Percentiles rank a stretch among this genome's conserved stretches.
These are phyloP conservation scores for Entomortierella parvispora DNA, from an alignment of 192 early-diverging fungal species.

Conservation along the genomic window DNA sequence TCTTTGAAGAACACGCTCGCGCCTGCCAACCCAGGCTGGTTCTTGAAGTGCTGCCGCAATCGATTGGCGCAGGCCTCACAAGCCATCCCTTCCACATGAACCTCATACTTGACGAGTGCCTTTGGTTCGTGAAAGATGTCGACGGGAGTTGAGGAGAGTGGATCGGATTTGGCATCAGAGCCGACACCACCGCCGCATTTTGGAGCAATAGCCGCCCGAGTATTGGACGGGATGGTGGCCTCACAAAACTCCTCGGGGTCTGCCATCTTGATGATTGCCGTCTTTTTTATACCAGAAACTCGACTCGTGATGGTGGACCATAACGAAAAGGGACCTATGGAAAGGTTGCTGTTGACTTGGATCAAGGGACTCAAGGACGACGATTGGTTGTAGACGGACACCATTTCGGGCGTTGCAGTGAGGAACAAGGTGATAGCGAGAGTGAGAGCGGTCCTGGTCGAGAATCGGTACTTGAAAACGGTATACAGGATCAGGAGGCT, in stretches of 20 bases:
- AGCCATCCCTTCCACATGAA: constrained; percentile 55
- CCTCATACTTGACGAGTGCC: constrained; percentile 30
- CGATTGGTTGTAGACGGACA: constrained; percentile 48
- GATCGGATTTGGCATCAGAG: constrained; percentile 2
- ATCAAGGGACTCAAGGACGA: not conserved
- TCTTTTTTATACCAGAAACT: no score
- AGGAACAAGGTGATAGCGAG: constrained; percentile 43
- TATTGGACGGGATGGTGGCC: no score
- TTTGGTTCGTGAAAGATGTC: not conserved
- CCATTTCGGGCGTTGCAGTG: constrained; percentile 54
- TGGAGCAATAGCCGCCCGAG: no score
- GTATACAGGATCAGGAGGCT: constrained; percentile 29
- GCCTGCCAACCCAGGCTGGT: constrained; percentile 19
- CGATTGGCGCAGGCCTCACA: constrained; percentile 65
- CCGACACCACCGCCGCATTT: no score
- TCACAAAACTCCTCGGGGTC: no score
- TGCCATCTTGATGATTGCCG: no score
- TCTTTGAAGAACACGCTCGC: constrained; percentile 57
- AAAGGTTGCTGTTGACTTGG: no score
- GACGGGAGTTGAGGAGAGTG: not conserved
- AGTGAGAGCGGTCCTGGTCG: constrained; percentile 12
- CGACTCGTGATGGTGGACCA: no score
- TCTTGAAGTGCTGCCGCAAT: constrained; percentile 50
- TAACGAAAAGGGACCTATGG: no score
- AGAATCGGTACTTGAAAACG: constrained; percentile 32